These are phyloP conservation scores for Oxalis stricta DNA, from an alignment of 441 rosid species.

Conservation along the genomic window DNA sequence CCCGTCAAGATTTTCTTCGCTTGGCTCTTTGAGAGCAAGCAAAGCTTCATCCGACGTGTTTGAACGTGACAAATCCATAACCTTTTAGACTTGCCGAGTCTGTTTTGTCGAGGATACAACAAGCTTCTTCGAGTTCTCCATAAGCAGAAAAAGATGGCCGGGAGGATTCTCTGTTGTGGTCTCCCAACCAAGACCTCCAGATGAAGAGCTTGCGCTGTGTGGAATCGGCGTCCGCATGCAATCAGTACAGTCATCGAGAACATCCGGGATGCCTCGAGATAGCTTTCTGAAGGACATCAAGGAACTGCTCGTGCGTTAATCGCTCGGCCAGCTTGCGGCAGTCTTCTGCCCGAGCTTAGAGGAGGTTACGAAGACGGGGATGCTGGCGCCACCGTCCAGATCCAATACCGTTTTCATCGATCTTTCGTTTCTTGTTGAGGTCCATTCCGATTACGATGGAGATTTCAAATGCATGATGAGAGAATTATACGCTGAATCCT, in stretches of 20 bases:
- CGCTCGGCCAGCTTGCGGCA: conserved; percentile 61
- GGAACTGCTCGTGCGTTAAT: conserved; percentile 55
- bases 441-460: conserved; percentile 26
- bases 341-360: too few species aligned
- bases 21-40: conserved; percentile 70
- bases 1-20: conserved; percentile 86
- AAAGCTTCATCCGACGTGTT: conserved; percentile 74
- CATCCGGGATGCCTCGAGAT: conserved; percentile 39
- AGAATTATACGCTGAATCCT: conserved; percentile 13
- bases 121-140: conserved; percentile 83
- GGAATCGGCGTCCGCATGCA: conserved; percentile 55
- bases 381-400: too few species aligned
- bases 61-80: conserved; percentile 71
- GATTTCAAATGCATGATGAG: neutral
- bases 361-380: too few species aligned
- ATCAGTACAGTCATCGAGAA: conserved; percentile 45
- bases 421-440: conserved; percentile 56
- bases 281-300: conserved; percentile 63
- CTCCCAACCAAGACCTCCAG: conserved; percentile 82
- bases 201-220: conserved; percentile 78
- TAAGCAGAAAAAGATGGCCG: conserved; percentile 43
- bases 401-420: conserved; percentile 50
- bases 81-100: conserved; percentile 82
- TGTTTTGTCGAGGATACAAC: conserved; percentile 76
- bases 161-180: conserved; percentile 69